These are phyloP conservation scores for Tetrahymena thermophila DNA, from an alignment of 73 alveolate species.

Conservation along the genomic window DNA sequence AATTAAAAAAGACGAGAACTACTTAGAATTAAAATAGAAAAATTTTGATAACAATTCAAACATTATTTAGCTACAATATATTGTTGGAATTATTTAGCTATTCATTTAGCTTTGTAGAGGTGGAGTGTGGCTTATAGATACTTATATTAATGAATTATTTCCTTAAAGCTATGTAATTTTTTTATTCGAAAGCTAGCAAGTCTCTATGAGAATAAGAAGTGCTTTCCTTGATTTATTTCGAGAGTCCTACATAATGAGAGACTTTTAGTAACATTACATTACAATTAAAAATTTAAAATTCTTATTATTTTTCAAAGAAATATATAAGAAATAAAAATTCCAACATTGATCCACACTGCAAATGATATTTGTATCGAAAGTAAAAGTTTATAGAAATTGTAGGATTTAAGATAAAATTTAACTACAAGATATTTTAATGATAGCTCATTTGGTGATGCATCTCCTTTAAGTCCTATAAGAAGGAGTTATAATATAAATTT, in stretches of 20 bases:
- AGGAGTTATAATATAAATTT: not conserved
- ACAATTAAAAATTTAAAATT: not conserved
- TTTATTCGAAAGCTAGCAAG: not conserved
- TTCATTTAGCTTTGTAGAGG: not conserved
- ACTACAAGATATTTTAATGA: not conserved
- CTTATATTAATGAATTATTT: not conserved
- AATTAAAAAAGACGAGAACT: not conserved
- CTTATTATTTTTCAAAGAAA: not conserved
- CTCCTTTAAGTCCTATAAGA: not conserved
- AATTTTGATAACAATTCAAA: not conserved
- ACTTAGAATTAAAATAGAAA: not conserved
- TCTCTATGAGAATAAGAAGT: not conserved
- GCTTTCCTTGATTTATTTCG: not conserved
- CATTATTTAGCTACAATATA: not conserved
- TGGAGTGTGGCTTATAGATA: not conserved
- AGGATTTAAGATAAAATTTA: not conserved
- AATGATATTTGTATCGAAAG: not conserved
- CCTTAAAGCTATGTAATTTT: not conserved
- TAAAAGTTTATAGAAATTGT: not conserved
- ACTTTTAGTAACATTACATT: not conserved
- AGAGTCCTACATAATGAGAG: not conserved
- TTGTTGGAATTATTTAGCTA: not conserved
- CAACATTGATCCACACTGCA: not conserved
- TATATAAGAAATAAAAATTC: not conserved
- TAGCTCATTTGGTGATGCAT: not conserved